These are phyloP conservation scores for Cutaneotrichosporon cyanovorans DNA, from an alignment of 1,284 basidiomycete genomes.

Conservation along the genomic window DNA sequence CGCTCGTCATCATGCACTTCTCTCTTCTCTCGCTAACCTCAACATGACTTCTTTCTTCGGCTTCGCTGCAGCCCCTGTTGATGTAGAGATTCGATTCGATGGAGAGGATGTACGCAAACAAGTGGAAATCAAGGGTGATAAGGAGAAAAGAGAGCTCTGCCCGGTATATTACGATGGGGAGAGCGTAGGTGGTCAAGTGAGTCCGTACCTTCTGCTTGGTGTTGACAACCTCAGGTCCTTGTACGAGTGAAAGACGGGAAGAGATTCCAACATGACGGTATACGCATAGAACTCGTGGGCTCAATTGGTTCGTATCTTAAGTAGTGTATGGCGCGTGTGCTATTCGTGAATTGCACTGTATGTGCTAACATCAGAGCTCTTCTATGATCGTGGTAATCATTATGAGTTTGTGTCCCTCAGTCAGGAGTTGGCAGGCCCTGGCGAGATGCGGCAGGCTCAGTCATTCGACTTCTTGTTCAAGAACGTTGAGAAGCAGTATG, in stretches of 20 bases:
- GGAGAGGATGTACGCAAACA: conserved; percentile 79
- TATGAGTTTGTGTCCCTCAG: conserved; percentile 94
- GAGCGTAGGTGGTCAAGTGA: conserved; percentile 74
- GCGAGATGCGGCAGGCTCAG: conserved; percentile 89
- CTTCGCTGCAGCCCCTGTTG: conserved; percentile 73
- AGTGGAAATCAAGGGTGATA: conserved; percentile 58
- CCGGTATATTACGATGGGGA: conserved; percentile 97
- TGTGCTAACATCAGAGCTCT: conserved; percentile 59
- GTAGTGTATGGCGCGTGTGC: too few relatives aligned
- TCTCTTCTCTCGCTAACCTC: too few relatives aligned
- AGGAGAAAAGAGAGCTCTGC: conserved; percentile 71
- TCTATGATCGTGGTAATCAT: conserved; percentile 79
- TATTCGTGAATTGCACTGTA: too few relatives aligned
- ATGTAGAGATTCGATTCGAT: conserved; percentile 81
- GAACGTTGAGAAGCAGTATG: conserved; percentile 98
- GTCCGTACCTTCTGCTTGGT: neutral
- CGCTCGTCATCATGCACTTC: too few relatives aligned
- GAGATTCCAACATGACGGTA: conserved; percentile 89
- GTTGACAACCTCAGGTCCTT: conserved; percentile 55
- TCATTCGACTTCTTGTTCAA: conserved; percentile 96
- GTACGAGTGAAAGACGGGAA: conserved; percentile 91
- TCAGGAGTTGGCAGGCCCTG: conserved; percentile 87
- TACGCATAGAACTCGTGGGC: conserved; percentile 95
- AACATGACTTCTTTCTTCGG: conserved; percentile 60
- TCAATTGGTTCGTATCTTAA: conserved; percentile 72